phyloP scores from a whole-genome alignment of 805 yeast species.

The Hanseniaspora taiwanica region DNA sequence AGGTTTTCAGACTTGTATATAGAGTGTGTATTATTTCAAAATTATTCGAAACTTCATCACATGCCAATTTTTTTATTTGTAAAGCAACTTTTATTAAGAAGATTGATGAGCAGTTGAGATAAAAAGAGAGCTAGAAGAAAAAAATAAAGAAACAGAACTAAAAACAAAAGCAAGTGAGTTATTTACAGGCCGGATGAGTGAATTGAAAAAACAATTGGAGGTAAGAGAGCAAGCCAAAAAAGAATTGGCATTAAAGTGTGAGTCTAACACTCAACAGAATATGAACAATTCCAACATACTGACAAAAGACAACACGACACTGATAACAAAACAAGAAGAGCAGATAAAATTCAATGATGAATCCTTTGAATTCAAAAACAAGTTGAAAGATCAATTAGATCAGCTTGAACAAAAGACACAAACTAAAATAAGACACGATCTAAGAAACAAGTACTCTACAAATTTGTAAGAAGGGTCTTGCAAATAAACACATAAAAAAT shows the following conservation, averaged over 20 bases:
- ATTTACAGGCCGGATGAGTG: background rate
- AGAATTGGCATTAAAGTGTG: no score
- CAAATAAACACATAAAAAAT: no score
- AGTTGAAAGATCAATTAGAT: background rate
- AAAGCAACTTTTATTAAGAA: background rate
- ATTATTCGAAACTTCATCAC: background rate
- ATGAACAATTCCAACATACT: background rate
- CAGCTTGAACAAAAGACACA: background rate
- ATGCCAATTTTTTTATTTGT: background rate
- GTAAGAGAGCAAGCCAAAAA: background rate
- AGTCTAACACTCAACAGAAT: background rate
- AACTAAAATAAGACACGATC: background rate
- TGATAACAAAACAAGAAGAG: background rate
- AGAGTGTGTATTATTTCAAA: background rate
- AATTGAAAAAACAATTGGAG: background rate
- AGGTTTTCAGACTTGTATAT: background rate
- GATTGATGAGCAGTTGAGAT: no score
- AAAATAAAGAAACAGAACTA: background rate
- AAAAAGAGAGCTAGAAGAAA: no score
- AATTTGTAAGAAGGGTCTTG: no score
- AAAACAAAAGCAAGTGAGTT: background rate
- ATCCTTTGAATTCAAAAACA: background rate
- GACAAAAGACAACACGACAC: background rate
- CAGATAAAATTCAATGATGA: background rate
- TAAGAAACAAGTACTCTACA: background rate